Evolutionary conservation across 2,329 filamentous ascomycete species (phyloP), one percentile per base, ranked within the genome.

Genomic region (Pseudofabraea citricarpa): DNA sequence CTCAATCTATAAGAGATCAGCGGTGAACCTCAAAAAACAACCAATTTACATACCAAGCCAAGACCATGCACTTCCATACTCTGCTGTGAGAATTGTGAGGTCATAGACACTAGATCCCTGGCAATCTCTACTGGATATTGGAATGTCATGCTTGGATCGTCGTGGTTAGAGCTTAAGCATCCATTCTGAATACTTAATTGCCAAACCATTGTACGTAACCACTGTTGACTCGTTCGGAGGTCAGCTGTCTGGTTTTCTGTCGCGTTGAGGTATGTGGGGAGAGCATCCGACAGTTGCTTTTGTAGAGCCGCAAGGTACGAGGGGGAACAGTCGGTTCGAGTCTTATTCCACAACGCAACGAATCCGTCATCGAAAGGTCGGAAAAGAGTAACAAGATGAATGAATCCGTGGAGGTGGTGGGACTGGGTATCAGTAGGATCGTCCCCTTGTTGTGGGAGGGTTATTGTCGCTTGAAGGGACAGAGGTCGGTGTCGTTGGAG

Each of bases 51-150:
- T 67, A 87, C 85, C 64, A 94, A 63, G 20, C 85, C 85, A 29
- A 87, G 76, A 15, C 83, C 85, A 51, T 90, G 74, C 3, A 90
- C 70, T 50, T 91, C 87, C 69, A 89, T 83, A 33, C 81, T 81
- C 51, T 83, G 75, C 26, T 79, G 79, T 0, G 84, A 83, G 56
- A 93, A 85, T 41, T 85, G 79, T 13, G 81, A 79, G 4, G 85
- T 82, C 64, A 90, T 79, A 12, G 75, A 74, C 18, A 75, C 66
- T 20, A 87, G 52, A 45, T 87, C 82, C 36, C 74, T 70, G 0
- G 81, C 72, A 49, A 86, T 74, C 40, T 80, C 74, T 16, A 81
- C 69, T 3, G 81, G 76, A 52, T 82, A 85, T 40, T 75, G 73
- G 52, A 83, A 85, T 0, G 79, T 75, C 48, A 83, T 71, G 49